Evolutionary conservation across 768 basidiomycete species (phyloP), one percentile per base, ranked within the genome.

Genomic region (Crassisporium funariophilum): DNA sequence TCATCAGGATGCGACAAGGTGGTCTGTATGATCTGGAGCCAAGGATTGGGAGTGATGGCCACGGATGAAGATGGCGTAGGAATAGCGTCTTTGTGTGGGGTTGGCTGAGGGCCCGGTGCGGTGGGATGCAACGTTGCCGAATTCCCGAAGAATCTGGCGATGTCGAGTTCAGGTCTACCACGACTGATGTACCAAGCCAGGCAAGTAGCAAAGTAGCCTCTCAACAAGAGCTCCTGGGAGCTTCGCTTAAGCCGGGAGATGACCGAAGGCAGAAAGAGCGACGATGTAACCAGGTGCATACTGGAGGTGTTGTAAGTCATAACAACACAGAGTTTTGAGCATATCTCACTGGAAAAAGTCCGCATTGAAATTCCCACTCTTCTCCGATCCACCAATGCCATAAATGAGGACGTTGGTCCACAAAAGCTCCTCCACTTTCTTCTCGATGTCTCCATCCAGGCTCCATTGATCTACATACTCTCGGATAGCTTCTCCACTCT

Each of bases 371-470:
- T 53, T 16, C 5, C 38, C 55, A 17, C 15, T 35, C 9, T 13
- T 41, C 15, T 62, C 46, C 7, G 46, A 52, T 35, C 67, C 58
- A 50, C 62, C 57, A 58, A 68, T 69, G 4, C 70, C 79, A 44
- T 78, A 83, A 11, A 77, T 40, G 20, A 80, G 19, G 0, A 65
- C 62, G 22, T 66, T 71, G 9, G 72, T 58, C 80, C 80, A 84
- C 10, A 65, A 41, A 0, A 84, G 52, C 40, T 84, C 79, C 47
- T 81, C 80, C 19, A 79, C 56, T 59, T 80, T 81, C 12, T 66
- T 62, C 23, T 70, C 66, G 4, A 78, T 43, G 35, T 73, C 68
- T 16, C 53, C 55, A 4, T 62, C 56, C 9, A 61, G 46, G 7
- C 38, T 54, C 64, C 62, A 65, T 40, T 58, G 47, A 35, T 62